phyloP scores from a whole-genome alignment of 2,329 filamentous ascomycete genomes.

The Xylariaceae sp. region DNA sequence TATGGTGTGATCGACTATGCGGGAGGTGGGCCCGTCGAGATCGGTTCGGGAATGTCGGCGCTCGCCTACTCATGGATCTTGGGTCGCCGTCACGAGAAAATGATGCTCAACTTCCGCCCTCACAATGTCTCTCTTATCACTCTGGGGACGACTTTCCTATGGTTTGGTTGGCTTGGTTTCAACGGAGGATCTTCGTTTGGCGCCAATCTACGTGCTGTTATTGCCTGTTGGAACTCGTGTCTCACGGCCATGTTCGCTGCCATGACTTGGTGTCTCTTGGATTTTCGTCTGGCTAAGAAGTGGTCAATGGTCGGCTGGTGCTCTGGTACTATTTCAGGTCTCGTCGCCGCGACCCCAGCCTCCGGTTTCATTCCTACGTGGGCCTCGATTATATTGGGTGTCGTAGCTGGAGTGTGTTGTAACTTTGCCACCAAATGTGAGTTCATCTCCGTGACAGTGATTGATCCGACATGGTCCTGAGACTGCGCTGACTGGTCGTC shows the following conservation, averaged over 20 bases:
- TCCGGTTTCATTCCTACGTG: slow-evolving; percentile 66
- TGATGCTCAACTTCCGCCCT: slow-evolving; percentile 99
- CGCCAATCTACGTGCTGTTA: slow-evolving; percentile 86
- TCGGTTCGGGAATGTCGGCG: slow-evolving; percentile 87
- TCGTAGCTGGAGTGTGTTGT: slow-evolving; percentile 61
- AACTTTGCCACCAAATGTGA: slow-evolving; percentile 63
- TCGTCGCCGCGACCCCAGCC: slow-evolving; percentile 66
- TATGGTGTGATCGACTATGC: slow-evolving; percentile 96
- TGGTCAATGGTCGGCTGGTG: slow-evolving; percentile 81
- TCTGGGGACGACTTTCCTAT: slow-evolving; percentile 89
- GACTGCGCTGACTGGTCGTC: neutral
- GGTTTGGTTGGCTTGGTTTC: slow-evolving; percentile 99
- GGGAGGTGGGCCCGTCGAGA: slow-evolving; percentile 95
- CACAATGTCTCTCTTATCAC: slow-evolving; percentile 98
- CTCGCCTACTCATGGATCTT: slow-evolving; percentile 95
- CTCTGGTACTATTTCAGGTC: slow-evolving; percentile 66
- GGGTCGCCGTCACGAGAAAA: slow-evolving; percentile 93
- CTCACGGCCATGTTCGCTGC: slow-evolving; percentile 87
- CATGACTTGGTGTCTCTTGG: slow-evolving; percentile 90
- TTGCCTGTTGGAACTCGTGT: slow-evolving; percentile 98
- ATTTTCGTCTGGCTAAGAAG: slow-evolving; percentile 90
- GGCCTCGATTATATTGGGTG: slow-evolving; percentile 63
- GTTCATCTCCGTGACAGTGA: slow-evolving; percentile 7
- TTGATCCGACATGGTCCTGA: neutral
- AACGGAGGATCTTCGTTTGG: slow-evolving; percentile 95